Percentiles rank a stretch among this genome's conserved stretches.
Conservation (phyloP, 1,284 basidiomycete species). For the Cutaneotrichosporon mucoides region DNA sequence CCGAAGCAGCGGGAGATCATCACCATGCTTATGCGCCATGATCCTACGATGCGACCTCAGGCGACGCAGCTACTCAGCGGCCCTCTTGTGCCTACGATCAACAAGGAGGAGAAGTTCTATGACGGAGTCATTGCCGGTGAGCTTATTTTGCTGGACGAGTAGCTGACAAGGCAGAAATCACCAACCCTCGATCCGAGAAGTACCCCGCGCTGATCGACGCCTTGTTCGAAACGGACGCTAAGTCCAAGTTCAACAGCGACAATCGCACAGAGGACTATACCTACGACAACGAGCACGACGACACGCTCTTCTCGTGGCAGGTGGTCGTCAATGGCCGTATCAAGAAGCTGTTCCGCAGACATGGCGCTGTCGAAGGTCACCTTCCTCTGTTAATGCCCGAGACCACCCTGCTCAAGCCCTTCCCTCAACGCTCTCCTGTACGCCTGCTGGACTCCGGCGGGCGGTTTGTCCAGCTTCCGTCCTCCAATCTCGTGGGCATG, state of each 20-base stretch:
- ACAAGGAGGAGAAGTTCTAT: slow-evolving; percentile 39
- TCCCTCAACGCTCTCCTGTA: slow-evolving; percentile 61
- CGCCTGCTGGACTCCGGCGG: slow-evolving; percentile 77
- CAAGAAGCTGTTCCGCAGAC: slow-evolving; percentile 71
- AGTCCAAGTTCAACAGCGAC: slow-evolving; percentile 58
- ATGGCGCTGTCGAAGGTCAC: slow-evolving; percentile 78
- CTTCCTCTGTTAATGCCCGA: slow-evolving; percentile 76
- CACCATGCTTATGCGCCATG: slow-evolving; percentile 74
- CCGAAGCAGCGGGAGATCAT: slow-evolving; percentile 59
- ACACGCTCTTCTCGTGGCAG: slow-evolving; percentile 50
- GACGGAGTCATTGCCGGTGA: slow-evolving; percentile 35
- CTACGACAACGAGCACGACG: slow-evolving; percentile 75
- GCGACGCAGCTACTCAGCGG: slow-evolving; percentile 82
- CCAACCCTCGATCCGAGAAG: slow-evolving; percentile 44
- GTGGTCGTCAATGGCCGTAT: slow-evolving; percentile 68
- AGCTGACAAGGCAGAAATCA: slow-evolving; percentile 28
- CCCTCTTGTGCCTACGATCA: slow-evolving; percentile 56
- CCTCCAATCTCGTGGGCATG: slow-evolving; percentile 73
- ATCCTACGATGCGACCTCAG: slow-evolving; percentile 73
- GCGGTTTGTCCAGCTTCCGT: slow-evolving; percentile 73
- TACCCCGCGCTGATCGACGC: slow-evolving; percentile 39
- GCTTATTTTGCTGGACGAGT: slow-evolving; percentile 52
- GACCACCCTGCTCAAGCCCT: slow-evolving; percentile 55
- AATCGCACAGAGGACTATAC: slow-evolving; percentile 64
- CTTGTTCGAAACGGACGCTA: slow-evolving; percentile 33